A percentile compares a stretch with the other conserved stretches of the same genome.
Conservation (phyloP, 2,329 filamentous ascomycete genomes). For the Boeremia exigua region DNA sequence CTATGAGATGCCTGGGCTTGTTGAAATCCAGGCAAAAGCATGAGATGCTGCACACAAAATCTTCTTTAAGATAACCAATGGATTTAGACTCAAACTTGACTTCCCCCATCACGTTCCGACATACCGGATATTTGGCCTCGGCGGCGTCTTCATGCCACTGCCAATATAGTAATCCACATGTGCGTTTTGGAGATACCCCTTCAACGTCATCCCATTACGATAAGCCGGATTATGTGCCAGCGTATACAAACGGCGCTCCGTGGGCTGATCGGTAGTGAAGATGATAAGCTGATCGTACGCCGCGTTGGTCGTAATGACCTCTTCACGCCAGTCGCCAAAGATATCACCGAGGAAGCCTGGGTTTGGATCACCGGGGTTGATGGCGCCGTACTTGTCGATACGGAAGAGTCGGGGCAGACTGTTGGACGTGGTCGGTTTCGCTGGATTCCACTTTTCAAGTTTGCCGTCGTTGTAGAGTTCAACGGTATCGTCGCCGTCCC, state of each 20-base stretch:
- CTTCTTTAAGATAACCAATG: too few species aligned
- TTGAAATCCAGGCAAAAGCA: too few species aligned
- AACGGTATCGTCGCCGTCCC: conserved; percentile 21
- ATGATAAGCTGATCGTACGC: conserved; percentile 12
- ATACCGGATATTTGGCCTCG: conserved; percentile 7
- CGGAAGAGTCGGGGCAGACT: conserved; percentile 8
- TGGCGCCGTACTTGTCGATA: conserved; percentile 13
- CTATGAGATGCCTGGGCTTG: too few species aligned
- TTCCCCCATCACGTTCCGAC: neutral
- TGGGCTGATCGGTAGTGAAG: conserved; percentile 13
- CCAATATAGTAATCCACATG: conserved; percentile 16
- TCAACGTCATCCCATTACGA: conserved; percentile 18
- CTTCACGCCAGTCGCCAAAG: conserved; percentile 20
- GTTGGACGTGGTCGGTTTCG: neutral
- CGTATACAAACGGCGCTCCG: conserved; percentile 11
- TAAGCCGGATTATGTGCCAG: conserved; percentile 17
- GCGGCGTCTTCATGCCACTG: conserved; percentile 9
- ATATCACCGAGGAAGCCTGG: conserved; percentile 19
- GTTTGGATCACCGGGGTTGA: conserved; percentile 13
- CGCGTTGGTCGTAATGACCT: conserved; percentile 9
- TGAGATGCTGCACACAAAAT: too few species aligned
- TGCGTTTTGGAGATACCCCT: conserved; percentile 17
- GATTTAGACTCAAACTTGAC: too few species aligned
- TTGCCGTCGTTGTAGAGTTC: conserved; percentile 23
- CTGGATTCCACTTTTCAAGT: conserved; percentile 19